Base-by-base conservation (phyloP, 129 eudicot genomes). In the Tagetes patula region DNA sequence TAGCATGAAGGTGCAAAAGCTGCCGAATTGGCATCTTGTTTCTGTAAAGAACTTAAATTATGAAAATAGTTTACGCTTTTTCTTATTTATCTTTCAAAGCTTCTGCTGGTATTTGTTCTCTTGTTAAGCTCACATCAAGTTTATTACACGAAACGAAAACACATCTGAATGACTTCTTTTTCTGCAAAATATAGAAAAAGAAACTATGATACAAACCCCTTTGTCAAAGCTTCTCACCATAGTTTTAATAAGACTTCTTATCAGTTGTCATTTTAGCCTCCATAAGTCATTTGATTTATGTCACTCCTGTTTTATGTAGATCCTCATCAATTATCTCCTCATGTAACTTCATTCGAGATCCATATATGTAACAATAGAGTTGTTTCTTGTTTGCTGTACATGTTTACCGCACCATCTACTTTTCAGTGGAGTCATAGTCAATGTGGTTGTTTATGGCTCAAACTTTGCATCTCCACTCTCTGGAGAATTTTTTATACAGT, bases 311-410 rank as follows among this genome's bases (percentile, higher is more conserved):
- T 60, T 46, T 47, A 46, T 46, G 59, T 68, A 32, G 34, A 65
- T 47, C 56, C 72, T 46, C 59, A 47, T 47, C 13, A 20, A 20
- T 20, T 20, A 20, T 20, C 27, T 20, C 27, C 27, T 20, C 27
- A 47, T 68, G 72, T 49, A 14, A 12, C 50, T 68, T 3, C 7
- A 46, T 40, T 67, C 9, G 31, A 45, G 59, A 11, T 49, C 43
- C 39, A 67, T 45, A 67, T 67, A 67, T 4, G 37, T 43, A 47
- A 67, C 10, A 42, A n/a, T 1, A 32, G 36, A 3, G 10, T 31
- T 30, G 14, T 67, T 67, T 2, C 58, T 31, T 67, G 41, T 67
- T 67, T 48, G 11, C 46, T 46, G 58, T 32, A 67, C 72, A 67
- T 32, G 58, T 12, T 3, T 53, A 53, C 60, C 33, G 27, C 60